Conservation (phyloP, 805 yeast genomes). For the Metschnikowia cerradonensis region DNA sequence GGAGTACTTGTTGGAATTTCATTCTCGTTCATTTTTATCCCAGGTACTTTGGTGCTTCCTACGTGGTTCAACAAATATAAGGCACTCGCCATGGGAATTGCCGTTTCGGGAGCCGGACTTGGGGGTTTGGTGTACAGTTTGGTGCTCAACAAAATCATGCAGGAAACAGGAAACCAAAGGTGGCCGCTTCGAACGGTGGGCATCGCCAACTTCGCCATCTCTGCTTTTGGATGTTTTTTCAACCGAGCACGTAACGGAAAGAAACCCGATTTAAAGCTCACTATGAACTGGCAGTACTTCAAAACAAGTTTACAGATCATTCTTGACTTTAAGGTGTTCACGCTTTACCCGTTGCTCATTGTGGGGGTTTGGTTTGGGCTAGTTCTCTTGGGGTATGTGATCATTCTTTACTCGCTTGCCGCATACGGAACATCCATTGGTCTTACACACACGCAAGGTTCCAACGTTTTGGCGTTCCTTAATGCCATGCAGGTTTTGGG, state of each 20-base stretch:
- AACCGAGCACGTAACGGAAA: slow-evolving; percentile 43
- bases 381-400: slow-evolving; percentile 35
- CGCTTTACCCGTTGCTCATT: slow-evolving; percentile 20
- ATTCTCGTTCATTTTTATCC: slow-evolving; percentile 51
- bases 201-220: slow-evolving; percentile 25
- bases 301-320: slow-evolving; percentile 27
- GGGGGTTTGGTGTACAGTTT: slow-evolving; percentile 51
- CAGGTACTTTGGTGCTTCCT: slow-evolving; percentile 59
- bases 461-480: slow-evolving; percentile 31
- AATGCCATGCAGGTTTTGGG: slow-evolving; percentile 48
- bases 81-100: slow-evolving; percentile 51
- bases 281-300: slow-evolving; percentile 20
- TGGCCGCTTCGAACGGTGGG: slow-evolving; percentile 45
- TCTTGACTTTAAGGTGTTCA: slow-evolving; percentile 30
- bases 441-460: slow-evolving; percentile 27
- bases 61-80: slow-evolving; percentile 68
- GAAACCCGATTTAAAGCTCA: slow-evolving; percentile 21
- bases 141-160: slow-evolving; percentile 36
- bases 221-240: slow-evolving; percentile 38
- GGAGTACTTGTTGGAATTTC: slow-evolving; percentile 60
- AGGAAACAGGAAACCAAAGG: slow-evolving; percentile 35
- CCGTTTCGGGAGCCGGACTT: slow-evolving; percentile 46
- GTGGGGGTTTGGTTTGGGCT: slow-evolving; percentile 35
- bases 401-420: slow-evolving; percentile 34
- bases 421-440: slow-evolving; percentile 46